Conservation (phyloP, 2,329 filamentous ascomycete genomes). For the Fusarium algeriense region DNA sequence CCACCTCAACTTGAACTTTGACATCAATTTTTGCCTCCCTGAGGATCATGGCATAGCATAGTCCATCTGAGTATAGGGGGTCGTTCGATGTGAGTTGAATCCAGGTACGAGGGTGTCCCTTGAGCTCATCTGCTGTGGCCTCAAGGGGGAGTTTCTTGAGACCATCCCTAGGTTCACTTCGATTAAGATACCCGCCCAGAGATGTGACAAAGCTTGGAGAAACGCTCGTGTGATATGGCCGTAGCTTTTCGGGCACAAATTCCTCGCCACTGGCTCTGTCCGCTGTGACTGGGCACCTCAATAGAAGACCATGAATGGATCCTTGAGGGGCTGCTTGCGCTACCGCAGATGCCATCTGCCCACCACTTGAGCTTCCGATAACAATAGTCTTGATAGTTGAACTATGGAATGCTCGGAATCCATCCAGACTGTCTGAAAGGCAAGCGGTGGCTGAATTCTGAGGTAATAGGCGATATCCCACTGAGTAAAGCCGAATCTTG, state of each 20-base stretch:
- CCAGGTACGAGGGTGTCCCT: constrained; percentile 57
- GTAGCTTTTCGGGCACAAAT: constrained; percentile 54
- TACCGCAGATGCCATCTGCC: constrained; percentile 60
- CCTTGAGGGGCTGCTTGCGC: constrained; percentile 49
- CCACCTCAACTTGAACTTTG: constrained; percentile 56
- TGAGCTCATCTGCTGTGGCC: constrained; percentile 46
- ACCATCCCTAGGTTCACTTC: constrained; percentile 55
- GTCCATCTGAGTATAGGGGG: constrained; percentile 63
- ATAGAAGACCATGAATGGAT: constrained; percentile 55
- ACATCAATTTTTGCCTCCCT: constrained; percentile 56
- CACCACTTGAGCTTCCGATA: constrained; percentile 62
- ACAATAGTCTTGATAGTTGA: constrained; percentile 49
- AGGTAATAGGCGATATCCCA: constrained; percentile 62
- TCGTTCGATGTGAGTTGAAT: constrained; percentile 65
- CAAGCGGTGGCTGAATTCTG: constrained; percentile 55
- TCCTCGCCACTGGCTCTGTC: constrained; percentile 55
- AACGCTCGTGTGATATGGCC: constrained; percentile 55
- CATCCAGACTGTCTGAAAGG: constrained; percentile 57
- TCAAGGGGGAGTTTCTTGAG: constrained; percentile 59
- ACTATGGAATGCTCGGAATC: constrained; percentile 45
- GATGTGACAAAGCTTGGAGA: constrained; percentile 54
- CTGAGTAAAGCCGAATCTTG: constrained; percentile 55
- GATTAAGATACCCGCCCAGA: constrained; percentile 50
- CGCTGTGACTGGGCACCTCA: constrained; percentile 63
- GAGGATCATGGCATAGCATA: constrained; percentile 62